Evolutionary conservation across 768 basidiomycete species (phyloP).

Genomic region (Termitomyces sp.): DNA sequence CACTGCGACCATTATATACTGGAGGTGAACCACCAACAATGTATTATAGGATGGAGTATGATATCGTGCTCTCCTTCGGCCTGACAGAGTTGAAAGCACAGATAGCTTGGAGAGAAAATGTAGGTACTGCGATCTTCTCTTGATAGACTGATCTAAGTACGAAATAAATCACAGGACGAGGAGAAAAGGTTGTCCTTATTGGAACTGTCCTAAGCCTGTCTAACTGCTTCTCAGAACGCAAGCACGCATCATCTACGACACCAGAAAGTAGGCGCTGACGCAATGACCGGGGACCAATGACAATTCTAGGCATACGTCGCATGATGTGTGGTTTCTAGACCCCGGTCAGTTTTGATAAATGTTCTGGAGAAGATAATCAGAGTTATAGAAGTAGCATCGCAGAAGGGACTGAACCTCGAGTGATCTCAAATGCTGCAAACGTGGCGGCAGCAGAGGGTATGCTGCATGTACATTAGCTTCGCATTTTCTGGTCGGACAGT

Average conservation of each 20-base stretch:
- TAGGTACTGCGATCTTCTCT: background rate
- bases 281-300: background rate
- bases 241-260: background rate
- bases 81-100: slow-evolving; percentile 49
- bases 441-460: slow-evolving; percentile 91
- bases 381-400: background rate
- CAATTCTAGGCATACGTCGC: background rate
- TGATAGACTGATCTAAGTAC: background rate
- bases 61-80: slow-evolving; percentile 47
- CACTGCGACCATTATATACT: slow-evolving; percentile 1
- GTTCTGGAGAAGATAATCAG: slow-evolving; percentile 23
- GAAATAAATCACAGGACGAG: slow-evolving; percentile 20
- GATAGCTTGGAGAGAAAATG: slow-evolving; percentile 33
- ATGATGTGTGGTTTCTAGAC: slow-evolving; percentile 15
- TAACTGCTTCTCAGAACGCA: background rate
- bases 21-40: slow-evolving; percentile 3
- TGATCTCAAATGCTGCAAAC: slow-evolving; percentile 85
- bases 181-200: slow-evolving; percentile 28
- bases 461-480: slow-evolving; percentile 31
- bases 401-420: slow-evolving; percentile 45
- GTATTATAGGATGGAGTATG: slow-evolving; percentile 30
- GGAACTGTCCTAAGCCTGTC: background rate
- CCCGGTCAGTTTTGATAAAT: slow-evolving; percentile 29
- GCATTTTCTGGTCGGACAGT: background rate
- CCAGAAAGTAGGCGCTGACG: background rate